phyloP scores from a whole-genome alignment of 371 early-diverging fungal species.

The Coemansia sp. region DNA sequence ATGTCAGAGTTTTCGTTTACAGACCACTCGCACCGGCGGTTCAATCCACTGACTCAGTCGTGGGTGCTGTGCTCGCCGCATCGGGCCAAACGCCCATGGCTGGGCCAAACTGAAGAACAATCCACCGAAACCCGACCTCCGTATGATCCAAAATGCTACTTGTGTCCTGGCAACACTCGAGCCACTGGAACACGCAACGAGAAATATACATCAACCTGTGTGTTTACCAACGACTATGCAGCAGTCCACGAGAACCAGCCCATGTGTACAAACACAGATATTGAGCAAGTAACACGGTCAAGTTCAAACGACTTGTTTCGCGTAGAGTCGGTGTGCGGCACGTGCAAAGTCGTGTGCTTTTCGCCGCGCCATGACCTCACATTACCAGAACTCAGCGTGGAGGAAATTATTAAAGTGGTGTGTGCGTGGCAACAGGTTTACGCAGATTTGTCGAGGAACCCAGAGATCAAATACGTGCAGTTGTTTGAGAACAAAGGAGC shows the following conservation, averaged over 20 bases:
- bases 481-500: slow-evolving; percentile 97
- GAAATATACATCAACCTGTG: slow-evolving; percentile 67
- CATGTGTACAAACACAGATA: slow-evolving; percentile 34
- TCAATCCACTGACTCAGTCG: slow-evolving; percentile 80
- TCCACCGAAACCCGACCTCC: slow-evolving; percentile 54
- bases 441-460: slow-evolving; percentile 52
- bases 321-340: slow-evolving; percentile 72
- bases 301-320: slow-evolving; percentile 53
- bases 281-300: slow-evolving; percentile 29
- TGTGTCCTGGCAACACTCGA: slow-evolving; percentile 84
- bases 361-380: slow-evolving; percentile 85
- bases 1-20: slow-evolving; percentile 56
- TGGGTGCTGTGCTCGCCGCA: slow-evolving; percentile 96
- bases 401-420: slow-evolving; percentile 68
- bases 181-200: slow-evolving; percentile 73
- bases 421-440: slow-evolving; percentile 71
- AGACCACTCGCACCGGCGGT: slow-evolving; percentile 83
- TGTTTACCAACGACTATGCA: slow-evolving; percentile 89
- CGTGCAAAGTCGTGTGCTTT: slow-evolving; percentile 88
- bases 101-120: slow-evolving; percentile 66
- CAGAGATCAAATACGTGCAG: slow-evolving; percentile 72
- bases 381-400: slow-evolving; percentile 75
- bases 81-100: slow-evolving; percentile 92
- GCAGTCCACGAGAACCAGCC: slow-evolving; percentile 76
- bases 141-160: slow-evolving; percentile 80